phyloP scores from a whole-genome alignment of 2,329 filamentous ascomycete genomes.

The Trichothecium roseum region DNA sequence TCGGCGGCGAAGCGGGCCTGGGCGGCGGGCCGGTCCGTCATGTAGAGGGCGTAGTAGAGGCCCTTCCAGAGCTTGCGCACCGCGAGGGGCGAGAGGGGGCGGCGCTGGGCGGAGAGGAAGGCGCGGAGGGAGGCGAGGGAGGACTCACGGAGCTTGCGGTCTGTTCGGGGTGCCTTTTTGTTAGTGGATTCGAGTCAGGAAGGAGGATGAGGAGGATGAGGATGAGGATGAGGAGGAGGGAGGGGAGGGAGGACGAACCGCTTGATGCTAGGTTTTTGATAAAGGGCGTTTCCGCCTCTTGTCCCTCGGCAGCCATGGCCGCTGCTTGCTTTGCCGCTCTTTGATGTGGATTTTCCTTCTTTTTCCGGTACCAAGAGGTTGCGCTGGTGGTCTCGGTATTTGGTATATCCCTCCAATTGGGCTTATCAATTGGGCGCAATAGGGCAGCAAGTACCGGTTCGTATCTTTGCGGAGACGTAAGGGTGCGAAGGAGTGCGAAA shows the following conservation, averaged over 20 bases:
- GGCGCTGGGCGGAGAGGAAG: slow-evolving; percentile 60
- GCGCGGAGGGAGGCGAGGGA: slow-evolving; percentile 67
- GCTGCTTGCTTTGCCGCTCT: no score
- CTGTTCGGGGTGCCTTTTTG: slow-evolving; percentile 33
- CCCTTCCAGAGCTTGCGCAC: slow-evolving; percentile 89
- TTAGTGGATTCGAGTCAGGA: background rate
- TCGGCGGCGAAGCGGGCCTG: slow-evolving; percentile 76
- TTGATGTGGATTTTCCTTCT: no score
- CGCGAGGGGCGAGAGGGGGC: slow-evolving; percentile 55
- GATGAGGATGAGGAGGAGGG: background rate
- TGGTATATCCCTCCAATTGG: no score
- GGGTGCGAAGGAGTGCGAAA: no score
- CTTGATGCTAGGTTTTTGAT: slow-evolving; percentile 77
- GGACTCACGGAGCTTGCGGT: slow-evolving; percentile 66
- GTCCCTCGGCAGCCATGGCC: slow-evolving; percentile 17
- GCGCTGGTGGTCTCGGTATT: no score
- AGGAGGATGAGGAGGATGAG: slow-evolving; percentile 3
- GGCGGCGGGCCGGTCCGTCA: slow-evolving; percentile 79
- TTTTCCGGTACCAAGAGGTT: no score
- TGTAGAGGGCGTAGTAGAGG: slow-evolving; percentile 87
- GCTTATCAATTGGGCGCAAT: no score
- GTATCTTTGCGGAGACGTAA: no score
- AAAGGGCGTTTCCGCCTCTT: slow-evolving; percentile 54
- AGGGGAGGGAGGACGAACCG: slow-evolving; percentile 43
- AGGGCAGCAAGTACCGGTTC: no score